These are phyloP conservation scores for Didymella keratinophila DNA, from an alignment of 2,329 filamentous ascomycete genomes.

Conservation along the genomic window DNA sequence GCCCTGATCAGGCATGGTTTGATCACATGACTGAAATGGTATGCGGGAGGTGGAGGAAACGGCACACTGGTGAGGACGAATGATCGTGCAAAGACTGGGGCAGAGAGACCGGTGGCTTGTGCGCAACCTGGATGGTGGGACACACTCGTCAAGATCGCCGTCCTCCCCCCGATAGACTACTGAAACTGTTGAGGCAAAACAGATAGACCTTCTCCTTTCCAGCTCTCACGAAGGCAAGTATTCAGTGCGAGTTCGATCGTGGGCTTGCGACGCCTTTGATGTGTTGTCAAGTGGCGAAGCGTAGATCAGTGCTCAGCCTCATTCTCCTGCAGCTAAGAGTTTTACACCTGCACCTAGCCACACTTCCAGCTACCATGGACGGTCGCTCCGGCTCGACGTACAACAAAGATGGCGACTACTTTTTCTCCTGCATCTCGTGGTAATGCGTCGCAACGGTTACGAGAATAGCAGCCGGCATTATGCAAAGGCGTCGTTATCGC, in stretches of 20 bases:
- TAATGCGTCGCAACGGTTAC: slow-evolving; percentile 36
- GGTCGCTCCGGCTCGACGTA: slow-evolving; percentile 35
- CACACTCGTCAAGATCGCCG: slow-evolving; percentile 27
- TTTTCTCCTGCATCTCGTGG: slow-evolving; percentile 14
- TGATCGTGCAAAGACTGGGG: slow-evolving; percentile 39
- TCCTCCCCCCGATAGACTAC: slow-evolving; percentile 29
- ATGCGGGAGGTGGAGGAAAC: slow-evolving; percentile 34
- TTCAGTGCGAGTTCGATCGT: slow-evolving; percentile 11
- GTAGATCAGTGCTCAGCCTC: slow-evolving; percentile 46
- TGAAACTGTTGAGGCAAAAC: slow-evolving; percentile 35
- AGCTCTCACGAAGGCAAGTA: slow-evolving; percentile 10
- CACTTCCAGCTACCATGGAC: slow-evolving; percentile 40
- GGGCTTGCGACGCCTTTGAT: slow-evolving; percentile 34
- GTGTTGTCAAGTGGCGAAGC: slow-evolving; percentile 45
- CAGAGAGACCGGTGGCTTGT: slow-evolving; percentile 40
- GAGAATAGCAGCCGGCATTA: slow-evolving; percentile 34
- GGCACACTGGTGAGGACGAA: slow-evolving; percentile 42
- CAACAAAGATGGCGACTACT: slow-evolving; percentile 13
- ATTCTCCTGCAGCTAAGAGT: slow-evolving; percentile 32
- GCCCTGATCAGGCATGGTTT: slow-evolving; percentile 30
- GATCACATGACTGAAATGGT: slow-evolving; percentile 41
- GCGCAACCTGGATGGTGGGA: slow-evolving; percentile 41
- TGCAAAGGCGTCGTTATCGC: slow-evolving; percentile 31
- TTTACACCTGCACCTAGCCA: slow-evolving; percentile 39
- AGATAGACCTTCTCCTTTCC: slow-evolving; percentile 26